Conservation (phyloP, 2,329 filamentous ascomycete genomes). For the Mariannaea sp. region DNA sequence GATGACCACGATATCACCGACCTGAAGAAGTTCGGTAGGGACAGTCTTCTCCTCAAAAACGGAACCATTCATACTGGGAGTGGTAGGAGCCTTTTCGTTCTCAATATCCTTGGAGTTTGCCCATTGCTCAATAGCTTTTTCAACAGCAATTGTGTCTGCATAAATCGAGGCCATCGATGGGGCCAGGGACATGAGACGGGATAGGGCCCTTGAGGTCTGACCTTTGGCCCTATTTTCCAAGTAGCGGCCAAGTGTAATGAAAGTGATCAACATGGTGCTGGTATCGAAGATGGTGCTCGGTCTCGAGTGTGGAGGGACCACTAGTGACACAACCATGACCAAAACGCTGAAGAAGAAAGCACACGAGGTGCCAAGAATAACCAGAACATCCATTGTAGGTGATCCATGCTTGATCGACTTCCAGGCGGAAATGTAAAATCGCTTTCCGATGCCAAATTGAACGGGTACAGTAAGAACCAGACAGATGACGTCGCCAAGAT, state of each 20-base stretch:
- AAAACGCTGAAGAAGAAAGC: slow-evolving; percentile 95
- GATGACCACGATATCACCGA: slow-evolving; percentile 90
- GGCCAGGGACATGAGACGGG: slow-evolving; percentile 90
- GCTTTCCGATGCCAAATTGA: slow-evolving; percentile 93
- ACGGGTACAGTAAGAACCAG: slow-evolving; percentile 85
- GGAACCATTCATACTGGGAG: slow-evolving; percentile 52
- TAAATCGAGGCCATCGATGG: slow-evolving; percentile 98
- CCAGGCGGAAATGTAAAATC: slow-evolving; percentile 92
- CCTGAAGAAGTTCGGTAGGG: slow-evolving; percentile 90
- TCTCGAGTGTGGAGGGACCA: slow-evolving; percentile 74
- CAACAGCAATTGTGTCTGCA: slow-evolving; percentile 87
- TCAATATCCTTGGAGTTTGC: slow-evolving; percentile 37
- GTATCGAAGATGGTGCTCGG: slow-evolving; percentile 95
- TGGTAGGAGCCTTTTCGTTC: slow-evolving; percentile 50
- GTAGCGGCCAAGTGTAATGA: slow-evolving; percentile 88
- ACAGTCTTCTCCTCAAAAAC: slow-evolving; percentile 83
- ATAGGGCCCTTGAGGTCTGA: slow-evolving; percentile 92
- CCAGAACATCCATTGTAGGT: slow-evolving; percentile 96
- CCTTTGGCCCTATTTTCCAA: slow-evolving; percentile 95
- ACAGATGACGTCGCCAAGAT: slow-evolving; percentile 85
- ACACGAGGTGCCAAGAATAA: slow-evolving; percentile 90
- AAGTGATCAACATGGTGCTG: slow-evolving; percentile 97
- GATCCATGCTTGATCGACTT: slow-evolving; percentile 89
- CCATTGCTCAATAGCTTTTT: slow-evolving; percentile 87
- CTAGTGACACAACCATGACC: slow-evolving; percentile 81